Conservation (phyloP, 1,139 yeast species). For the Kluyveromyces sp. region DNA sequence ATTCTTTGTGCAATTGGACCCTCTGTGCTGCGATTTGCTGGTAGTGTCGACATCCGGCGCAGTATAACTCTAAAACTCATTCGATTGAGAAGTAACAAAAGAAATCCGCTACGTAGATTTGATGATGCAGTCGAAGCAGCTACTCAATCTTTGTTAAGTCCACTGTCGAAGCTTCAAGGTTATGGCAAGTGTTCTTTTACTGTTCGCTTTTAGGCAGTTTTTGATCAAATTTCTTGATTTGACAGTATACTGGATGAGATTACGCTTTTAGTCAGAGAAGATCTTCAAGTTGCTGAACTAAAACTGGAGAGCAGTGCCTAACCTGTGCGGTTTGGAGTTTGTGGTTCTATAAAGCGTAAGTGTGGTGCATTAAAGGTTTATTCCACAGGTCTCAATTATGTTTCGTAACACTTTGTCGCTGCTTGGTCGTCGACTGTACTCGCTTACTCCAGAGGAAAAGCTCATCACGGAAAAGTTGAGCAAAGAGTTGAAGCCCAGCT, state of each 20-base stretch:
- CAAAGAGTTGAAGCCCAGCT: constrained; percentile 49
- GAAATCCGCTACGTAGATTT: neutral
- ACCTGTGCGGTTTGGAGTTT: too few relatives aligned
- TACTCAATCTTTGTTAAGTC: too few relatives aligned
- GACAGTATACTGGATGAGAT: too few relatives aligned
- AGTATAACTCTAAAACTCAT: neutral
- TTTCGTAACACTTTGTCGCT: constrained; percentile 1
- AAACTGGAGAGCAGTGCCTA: neutral
- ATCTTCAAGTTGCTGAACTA: neutral
- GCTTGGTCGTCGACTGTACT: constrained; percentile 11
- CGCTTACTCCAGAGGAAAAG: constrained; percentile 59
- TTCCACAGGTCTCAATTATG: too few relatives aligned
- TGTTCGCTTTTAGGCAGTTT: too few relatives aligned
- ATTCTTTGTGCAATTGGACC: constrained; percentile 53
- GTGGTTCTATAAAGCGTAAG: too few relatives aligned
- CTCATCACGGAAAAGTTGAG: constrained; percentile 53
- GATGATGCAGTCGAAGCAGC: too few relatives aligned
- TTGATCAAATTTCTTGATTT: neutral
- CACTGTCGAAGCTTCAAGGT: too few relatives aligned
- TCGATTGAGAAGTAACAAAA: neutral
- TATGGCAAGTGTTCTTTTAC: too few relatives aligned
- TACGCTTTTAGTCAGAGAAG: neutral
- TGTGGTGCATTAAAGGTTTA: too few relatives aligned
- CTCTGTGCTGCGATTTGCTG: constrained; percentile 22
- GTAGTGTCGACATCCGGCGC: constrained; percentile 6